Base-by-base conservation (phyloP, 1,284 basidiomycete genomes). In the Salmacisia buchloeana region DNA sequence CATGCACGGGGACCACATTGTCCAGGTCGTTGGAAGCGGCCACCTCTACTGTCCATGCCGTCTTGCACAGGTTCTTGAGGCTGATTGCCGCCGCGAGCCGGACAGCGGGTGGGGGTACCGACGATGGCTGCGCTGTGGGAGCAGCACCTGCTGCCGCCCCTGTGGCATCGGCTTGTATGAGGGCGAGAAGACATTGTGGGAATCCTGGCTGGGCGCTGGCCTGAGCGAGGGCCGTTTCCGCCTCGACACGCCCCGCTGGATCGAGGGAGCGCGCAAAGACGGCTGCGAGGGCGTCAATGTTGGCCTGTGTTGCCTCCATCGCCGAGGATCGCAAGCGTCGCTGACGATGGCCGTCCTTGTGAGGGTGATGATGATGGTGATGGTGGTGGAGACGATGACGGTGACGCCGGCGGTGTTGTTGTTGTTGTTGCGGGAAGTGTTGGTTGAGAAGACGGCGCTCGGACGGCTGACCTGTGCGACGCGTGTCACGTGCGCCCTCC, bases 31-130 rank as follows among this genome's bases (percentile, higher is more conserved):
- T 63, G 31, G 75, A 71, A 5, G 60, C 46, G 46, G 52, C 59
- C 3, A 31, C 49, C 29, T 54, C 49, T 12, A 18, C 49, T 33
- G 49, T 54, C 77, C 77, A 79, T 18, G 71, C 67, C n/a, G 67
- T 60, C 59, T 71, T 73, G 70, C 73, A 76, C 45, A 77, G 60
- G 62, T 79, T 79, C 62, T 79, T 79, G 36, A 79, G 69, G 61
- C 76, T 74, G 69, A 78, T 77, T 1, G 77, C 74, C 1, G 77
- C 75, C 2, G 77, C 69, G 2, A 79, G 69, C 21, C 77, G 72
- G 5, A 78, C 69, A 4, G 76, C 62, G 34, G 65, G 62, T 43
- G 59, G 65, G 25, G 38, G 36, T 9, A 7, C 9, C 7, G 9
- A 7, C 10, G 12, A 12, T 7, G 49, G 27, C 1, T 13, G 12